Evolutionary conservation across 2,329 filamentous ascomycete genomes (phyloP), one percentile per base, ranked within the genome.

Genomic region (Colletotrichum abscissum): DNA sequence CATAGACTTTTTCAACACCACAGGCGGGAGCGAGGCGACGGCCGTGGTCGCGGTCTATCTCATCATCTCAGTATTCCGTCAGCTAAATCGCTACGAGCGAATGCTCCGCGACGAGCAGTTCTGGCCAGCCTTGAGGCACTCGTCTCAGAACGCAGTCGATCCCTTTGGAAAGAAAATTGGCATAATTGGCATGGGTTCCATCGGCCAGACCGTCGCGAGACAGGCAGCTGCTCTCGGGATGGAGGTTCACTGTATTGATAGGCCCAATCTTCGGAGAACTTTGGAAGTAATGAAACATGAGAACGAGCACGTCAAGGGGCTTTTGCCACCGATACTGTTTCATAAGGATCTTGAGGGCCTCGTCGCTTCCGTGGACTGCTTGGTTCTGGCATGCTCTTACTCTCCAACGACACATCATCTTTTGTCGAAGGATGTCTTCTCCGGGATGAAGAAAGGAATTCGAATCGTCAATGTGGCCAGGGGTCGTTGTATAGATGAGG

Each of bases 401-500:
- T 76, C 76, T 1, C 56, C 57, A 0, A 67, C 67, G 1, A 77
- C 74, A 1, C 75, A 77, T 11, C 73, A 77, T 19, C 38, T 77
- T 0, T 52, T 77, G 1, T 71, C 74, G 1, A 24, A 19, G 30
- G 62, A 73, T 5, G 69, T 74, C 14, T 64, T 59, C 28, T 42
- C 72, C 0, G 38, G 60, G 2, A 77, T 76, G 56, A 71, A 74
- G 42, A 68, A 57, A n/a, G 75, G 75, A 1, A 62, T 76, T 7
- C 63, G 75, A 5, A 63, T 77, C 14, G 73, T 77, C 33, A 77
- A 77, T 16, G 69, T 77, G 2, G 75, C 75, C 1, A 74, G 76
- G 42, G 75, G 76, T 11, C 76, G 67, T 38, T 76, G 76, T 65
- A 65, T 77, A 3, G 75, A 77, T 30, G 76, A 77, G 35, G 75